A percentile compares a stretch with the other conserved stretches of the same genome.
These are phyloP conservation scores for Sutorius australiensis DNA, from an alignment of 768 basidiomycete species.

Conservation along the genomic window DNA sequence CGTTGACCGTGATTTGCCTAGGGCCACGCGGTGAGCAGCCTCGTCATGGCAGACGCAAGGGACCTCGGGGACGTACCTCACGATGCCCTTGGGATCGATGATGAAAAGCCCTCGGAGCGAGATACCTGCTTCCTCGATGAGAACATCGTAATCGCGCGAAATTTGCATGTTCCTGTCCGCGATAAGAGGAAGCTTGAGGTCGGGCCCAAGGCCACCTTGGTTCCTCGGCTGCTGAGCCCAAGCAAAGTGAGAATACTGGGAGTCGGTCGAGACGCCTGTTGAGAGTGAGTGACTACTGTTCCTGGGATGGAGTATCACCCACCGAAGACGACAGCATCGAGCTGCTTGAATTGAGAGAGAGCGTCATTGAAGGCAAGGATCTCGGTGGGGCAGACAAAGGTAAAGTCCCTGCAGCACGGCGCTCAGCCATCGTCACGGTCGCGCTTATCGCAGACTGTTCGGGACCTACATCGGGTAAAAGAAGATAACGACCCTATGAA, in stretches of 20 bases:
- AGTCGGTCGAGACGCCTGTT: conserved; percentile 81
- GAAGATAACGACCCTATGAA: conserved; percentile 81
- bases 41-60: background rate
- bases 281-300: background rate
- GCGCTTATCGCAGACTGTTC: background rate
- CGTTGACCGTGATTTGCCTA: conserved; percentile 86
- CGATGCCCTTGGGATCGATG: conserved; percentile 77
- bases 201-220: conserved; percentile 86
- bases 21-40: background rate
- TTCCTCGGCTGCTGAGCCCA: conserved; percentile 82
- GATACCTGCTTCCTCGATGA: conserved; percentile 85
- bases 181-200: conserved; percentile 79
- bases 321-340: conserved; percentile 80
- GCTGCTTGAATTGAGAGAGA: conserved; percentile 64
- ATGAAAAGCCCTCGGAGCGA: conserved; percentile 84
- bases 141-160: conserved; percentile 81
- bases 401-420: conserved; percentile 60
- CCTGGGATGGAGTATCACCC: conserved; percentile 9
- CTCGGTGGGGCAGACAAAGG: conserved; percentile 92
- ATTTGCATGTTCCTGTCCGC: conserved; percentile 79
- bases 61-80: conserved; percentile 44
- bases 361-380: conserved; percentile 94
- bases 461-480: conserved; percentile 85
- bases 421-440: background rate
- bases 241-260: conserved; percentile 81